These are phyloP conservation scores for Barnettozyma pratensis DNA, from an alignment of 805 yeast genomes.

Conservation along the genomic window DNA sequence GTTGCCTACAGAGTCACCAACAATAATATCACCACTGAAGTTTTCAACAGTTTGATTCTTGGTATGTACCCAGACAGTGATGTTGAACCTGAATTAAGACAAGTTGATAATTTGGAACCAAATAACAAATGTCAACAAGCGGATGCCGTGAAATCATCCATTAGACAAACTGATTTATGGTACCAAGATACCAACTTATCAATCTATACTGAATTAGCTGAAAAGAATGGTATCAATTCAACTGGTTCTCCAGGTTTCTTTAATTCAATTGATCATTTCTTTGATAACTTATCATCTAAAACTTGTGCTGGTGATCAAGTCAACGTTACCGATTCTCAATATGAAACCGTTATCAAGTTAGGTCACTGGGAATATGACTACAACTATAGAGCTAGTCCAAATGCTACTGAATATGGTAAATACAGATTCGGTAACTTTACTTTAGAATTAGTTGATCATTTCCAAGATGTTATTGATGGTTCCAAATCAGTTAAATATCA, in stretches of 20 bases:
- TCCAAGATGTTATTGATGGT: slow-evolving; percentile 28
- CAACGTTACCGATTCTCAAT: slow-evolving; percentile 25
- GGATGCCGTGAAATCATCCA: slow-evolving; percentile 20
- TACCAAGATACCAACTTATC: slow-evolving; percentile 29
- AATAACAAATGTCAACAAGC: slow-evolving; percentile 31
- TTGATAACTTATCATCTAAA: slow-evolving; percentile 37
- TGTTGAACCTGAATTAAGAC: slow-evolving; percentile 28
- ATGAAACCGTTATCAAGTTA: slow-evolving; percentile 35
- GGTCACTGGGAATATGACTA: slow-evolving; percentile 43
- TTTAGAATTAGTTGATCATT: slow-evolving; percentile 29
- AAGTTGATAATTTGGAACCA: slow-evolving; percentile 34
- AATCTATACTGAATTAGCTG: slow-evolving; percentile 23
- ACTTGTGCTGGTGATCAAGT: slow-evolving; percentile 34
- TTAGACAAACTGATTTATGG: slow-evolving; percentile 31
- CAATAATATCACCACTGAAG: slow-evolving; percentile 35
- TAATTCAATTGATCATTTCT: slow-evolving; percentile 36
- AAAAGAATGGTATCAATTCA: slow-evolving; percentile 18
- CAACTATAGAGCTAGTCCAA: slow-evolving; percentile 28
- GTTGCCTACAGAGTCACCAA: slow-evolving; percentile 33
- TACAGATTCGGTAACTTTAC: slow-evolving; percentile 34
- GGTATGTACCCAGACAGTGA: slow-evolving; percentile 34
- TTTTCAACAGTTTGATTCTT: slow-evolving; percentile 31
- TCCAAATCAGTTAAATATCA: slow-evolving; percentile 26
- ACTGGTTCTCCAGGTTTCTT: slow-evolving; percentile 21
- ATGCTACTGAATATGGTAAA: slow-evolving; percentile 31